These are phyloP conservation scores for Ascochyta lentis DNA, from an alignment of 2,329 filamentous ascomycete species.

Conservation along the genomic window DNA sequence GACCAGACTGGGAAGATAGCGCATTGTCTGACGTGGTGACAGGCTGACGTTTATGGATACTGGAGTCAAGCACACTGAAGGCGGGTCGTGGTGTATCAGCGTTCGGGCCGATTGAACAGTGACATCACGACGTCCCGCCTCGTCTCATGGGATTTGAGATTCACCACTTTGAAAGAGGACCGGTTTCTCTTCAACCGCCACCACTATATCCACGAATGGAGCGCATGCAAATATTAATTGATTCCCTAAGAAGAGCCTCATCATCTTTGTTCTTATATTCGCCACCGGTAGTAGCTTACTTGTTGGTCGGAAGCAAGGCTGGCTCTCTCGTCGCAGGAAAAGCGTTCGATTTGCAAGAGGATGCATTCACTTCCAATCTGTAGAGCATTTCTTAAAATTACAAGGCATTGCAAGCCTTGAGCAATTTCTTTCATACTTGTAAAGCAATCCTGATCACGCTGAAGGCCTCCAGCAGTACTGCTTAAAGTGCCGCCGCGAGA, in stretches of 20 bases:
- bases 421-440: no score
- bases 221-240: background rate
- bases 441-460: no score
- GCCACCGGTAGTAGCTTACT: background rate
- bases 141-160: background rate
- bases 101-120: conserved; percentile 4
- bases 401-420: no score
- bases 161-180: background rate
- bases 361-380: no score
- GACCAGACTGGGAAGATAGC: conserved; percentile 3
- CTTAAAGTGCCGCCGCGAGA: no score
- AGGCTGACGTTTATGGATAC: conserved; percentile 1
- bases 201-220: background rate
- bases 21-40: conserved; percentile 21
- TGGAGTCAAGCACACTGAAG: conserved; percentile 1
- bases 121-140: conserved; percentile 7
- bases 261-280: background rate
- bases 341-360: no score
- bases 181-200: background rate
- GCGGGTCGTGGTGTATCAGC: background rate
- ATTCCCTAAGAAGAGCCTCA: background rate
- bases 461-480: no score
- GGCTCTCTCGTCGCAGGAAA: no score
- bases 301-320: background rate
- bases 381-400: no score